Conservation (phyloP, 2,329 filamentous ascomycete genomes). For the Sordariomycetes sp. region DNA sequence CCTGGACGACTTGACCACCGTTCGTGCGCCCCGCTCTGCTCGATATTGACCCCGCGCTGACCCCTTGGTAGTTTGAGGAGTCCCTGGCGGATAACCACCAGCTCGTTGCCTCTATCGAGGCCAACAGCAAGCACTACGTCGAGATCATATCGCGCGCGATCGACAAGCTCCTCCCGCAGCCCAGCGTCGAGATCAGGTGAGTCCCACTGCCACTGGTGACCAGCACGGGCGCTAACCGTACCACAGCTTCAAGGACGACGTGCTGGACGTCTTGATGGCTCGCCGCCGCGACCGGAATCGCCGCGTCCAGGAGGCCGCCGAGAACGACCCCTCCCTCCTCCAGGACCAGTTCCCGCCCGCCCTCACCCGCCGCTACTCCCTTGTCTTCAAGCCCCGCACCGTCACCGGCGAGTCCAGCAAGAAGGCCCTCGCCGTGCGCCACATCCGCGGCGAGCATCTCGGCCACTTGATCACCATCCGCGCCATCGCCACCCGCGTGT, state of each 20-base stretch:
- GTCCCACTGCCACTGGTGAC: slow-evolving; percentile 15
- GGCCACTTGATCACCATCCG: slow-evolving; percentile 89
- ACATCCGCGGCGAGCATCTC: slow-evolving; percentile 86
- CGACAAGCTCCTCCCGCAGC: slow-evolving; percentile 73
- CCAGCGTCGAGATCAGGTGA: slow-evolving; percentile 67
- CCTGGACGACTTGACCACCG: slow-evolving; percentile 65
- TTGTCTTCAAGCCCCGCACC: slow-evolving; percentile 91
- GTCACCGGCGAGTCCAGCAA: slow-evolving; percentile 51
- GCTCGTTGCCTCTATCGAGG: slow-evolving; percentile 75
- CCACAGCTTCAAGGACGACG: slow-evolving; percentile 88
- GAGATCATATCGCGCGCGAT: slow-evolving; percentile 83
- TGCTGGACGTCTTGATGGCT: slow-evolving; percentile 92
- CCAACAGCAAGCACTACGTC: slow-evolving; percentile 90
- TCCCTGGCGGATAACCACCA: slow-evolving; percentile 56
- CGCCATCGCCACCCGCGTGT: slow-evolving; percentile 89
- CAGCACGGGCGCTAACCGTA: background rate
- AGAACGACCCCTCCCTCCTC: slow-evolving; percentile 53
- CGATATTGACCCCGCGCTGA: slow-evolving; percentile 10
- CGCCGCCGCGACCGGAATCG: slow-evolving; percentile 82
- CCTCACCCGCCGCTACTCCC: slow-evolving; percentile 84
- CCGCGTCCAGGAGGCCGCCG: slow-evolving; percentile 56
- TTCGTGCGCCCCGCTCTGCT: slow-evolving; percentile 39
- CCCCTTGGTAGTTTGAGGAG: slow-evolving; percentile 56
- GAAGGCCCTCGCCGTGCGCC: slow-evolving; percentile 74
- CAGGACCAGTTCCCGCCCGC: slow-evolving; percentile 82